phyloP scores from a whole-genome alignment of 2,329 filamentous ascomycete genomes.

The Penicillium hordei region DNA sequence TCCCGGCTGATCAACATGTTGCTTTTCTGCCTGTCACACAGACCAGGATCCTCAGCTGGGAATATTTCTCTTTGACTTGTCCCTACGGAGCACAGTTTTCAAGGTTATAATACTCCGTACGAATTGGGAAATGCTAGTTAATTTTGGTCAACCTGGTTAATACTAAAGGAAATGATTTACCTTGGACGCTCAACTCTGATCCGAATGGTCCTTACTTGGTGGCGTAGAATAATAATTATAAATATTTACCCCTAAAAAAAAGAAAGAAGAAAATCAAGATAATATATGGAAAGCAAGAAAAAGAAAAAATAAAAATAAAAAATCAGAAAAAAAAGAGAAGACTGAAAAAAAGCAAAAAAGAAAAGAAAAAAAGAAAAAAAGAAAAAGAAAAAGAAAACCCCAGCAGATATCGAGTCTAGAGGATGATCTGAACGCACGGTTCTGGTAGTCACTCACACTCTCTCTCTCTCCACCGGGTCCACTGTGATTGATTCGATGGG shows the following conservation, averaged over 20 bases:
- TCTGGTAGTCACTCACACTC: slow-evolving; percentile 1
- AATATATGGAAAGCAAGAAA: background rate
- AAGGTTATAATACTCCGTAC: background rate
- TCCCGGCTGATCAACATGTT: slow-evolving; percentile 25
- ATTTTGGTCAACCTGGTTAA: background rate
- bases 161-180: background rate
- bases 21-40: slow-evolving; percentile 22
- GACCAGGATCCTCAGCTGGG: slow-evolving; percentile 24
- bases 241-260: background rate
- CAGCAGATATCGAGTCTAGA: slow-evolving; percentile 10
- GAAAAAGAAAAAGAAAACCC: background rate
- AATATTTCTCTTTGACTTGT: background rate
- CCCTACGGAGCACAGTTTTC: background rate
- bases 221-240: slow-evolving; percentile 9
- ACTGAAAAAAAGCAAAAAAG: background rate
- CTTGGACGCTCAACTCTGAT: slow-evolving; percentile 5
- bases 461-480: slow-evolving; percentile 6
- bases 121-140: background rate
- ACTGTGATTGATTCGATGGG: slow-evolving; percentile 12
- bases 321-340: background rate
- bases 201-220: slow-evolving; percentile 19
- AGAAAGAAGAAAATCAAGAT: background rate
- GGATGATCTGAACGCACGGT: slow-evolving; percentile 16
- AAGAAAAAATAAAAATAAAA: too few relatives aligned
- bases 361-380: background rate